These are phyloP conservation scores for Pythium aquatile DNA, from an alignment of 352 stramenopile genomes.

Conservation along the genomic window DNA sequence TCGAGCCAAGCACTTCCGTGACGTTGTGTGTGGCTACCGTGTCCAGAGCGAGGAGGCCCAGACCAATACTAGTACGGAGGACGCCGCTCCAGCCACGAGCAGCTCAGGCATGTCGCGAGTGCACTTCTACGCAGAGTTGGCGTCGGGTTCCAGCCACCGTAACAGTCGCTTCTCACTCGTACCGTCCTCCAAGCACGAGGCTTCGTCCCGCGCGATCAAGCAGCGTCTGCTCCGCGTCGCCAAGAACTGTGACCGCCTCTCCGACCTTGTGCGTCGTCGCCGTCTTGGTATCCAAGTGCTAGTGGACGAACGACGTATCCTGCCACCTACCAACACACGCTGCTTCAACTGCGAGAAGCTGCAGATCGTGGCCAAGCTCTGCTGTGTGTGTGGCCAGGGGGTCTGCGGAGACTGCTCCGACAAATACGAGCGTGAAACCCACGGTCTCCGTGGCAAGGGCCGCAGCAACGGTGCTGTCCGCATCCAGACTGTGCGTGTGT, in stretches of 20 bases:
- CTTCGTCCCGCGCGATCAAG: constrained; percentile 15
- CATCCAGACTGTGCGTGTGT: constrained; percentile 41
- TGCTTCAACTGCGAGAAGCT: constrained; percentile 59
- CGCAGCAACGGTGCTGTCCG: not conserved
- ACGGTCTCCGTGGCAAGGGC: constrained; percentile 1
- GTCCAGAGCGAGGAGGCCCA: constrained; percentile 10
- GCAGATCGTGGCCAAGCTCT: constrained; percentile 39
- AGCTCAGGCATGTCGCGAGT: constrained; percentile 6
- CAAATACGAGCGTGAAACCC: constrained; percentile 30
- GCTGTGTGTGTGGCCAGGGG: constrained; percentile 55
- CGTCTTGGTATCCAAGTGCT: constrained; percentile 61
- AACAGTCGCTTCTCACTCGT: constrained; percentile 2
- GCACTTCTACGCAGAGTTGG: constrained; percentile 27
- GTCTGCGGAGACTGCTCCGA: constrained; percentile 51
- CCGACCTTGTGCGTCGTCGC: constrained; percentile 51
- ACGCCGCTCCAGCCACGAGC: not conserved
- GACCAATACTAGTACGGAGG: not conserved
- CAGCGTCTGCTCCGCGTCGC: constrained; percentile 20
- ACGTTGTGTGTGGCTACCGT: constrained; percentile 15
- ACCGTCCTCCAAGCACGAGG: constrained; percentile 4
- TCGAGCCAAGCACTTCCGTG: constrained; percentile 10
- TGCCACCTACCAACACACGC: constrained; percentile 37
- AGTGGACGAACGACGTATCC: constrained; percentile 38
- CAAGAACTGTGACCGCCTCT: constrained; percentile 31
- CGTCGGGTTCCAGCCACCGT: not conserved